Evolutionary conservation across 2,329 filamentous ascomycete species (phyloP), one percentile per base, ranked within the genome.

Genomic region (Tricladium varicosporioides): DNA sequence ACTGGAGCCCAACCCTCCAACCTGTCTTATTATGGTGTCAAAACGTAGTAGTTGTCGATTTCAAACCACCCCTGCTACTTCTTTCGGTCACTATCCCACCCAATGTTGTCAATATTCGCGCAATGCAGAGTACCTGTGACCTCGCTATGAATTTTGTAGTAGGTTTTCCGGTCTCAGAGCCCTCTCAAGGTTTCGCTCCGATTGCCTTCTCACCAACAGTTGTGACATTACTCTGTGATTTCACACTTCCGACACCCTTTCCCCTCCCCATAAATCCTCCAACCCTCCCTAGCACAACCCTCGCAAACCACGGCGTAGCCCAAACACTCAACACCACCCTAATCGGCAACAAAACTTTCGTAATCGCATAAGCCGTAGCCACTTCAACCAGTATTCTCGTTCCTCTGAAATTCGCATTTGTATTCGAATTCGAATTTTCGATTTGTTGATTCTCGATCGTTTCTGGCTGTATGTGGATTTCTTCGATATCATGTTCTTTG

Each of bases 221-320:
- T 16, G 53, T 51, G 4, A 18, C 53, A 49, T 22, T 52, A 18
- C 49, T 46, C 53, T 31, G 33, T 48, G 27, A 31, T 43, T 18
- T 32, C 14, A 15, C 48, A 40, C 36, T 32, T 40, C 49, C 19
- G 36, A n/a, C 19, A n/a, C 27, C 16, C 5, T 42, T 15, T 43
- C 46, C 43, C 33, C 40, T 54, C 27, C 54, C 36, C 62, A 60
- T 63, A 15, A 59, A 55, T n/a, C 56, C 40, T 31, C 49, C 49
- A 31, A 80, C 54, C 1, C 80, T 80, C 36, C 76, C 68, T 11
- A 88, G 73, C 42, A 89, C 75, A 18, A 82, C 75, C 45, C 86
- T 81, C 1, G 92, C 92, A 78, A 97, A 95, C 88, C 91, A 95
- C 3, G 94, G 94, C 48, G 94, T 96, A 13, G 83, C 88, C 91